These are phyloP conservation scores for Aspergillus sclerotialis DNA, from an alignment of 2,329 filamentous ascomycete genomes.

Conservation along the genomic window DNA sequence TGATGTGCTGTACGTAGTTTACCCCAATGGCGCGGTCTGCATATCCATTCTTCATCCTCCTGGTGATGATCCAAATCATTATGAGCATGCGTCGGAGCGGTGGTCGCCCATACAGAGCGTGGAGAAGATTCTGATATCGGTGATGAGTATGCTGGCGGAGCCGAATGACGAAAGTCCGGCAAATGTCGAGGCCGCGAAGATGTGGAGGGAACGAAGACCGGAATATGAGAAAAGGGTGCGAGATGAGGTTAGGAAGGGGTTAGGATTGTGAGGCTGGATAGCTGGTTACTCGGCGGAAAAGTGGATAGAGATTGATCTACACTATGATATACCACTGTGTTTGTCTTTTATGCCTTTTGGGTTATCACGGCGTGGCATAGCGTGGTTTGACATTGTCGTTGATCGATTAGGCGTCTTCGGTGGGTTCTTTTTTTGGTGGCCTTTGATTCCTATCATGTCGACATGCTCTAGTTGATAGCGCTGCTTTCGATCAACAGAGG, in stretches of 20 bases:
- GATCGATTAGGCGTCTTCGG: neutral
- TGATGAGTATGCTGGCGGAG: constrained; percentile 97
- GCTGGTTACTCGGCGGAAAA: neutral
- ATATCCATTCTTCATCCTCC: constrained; percentile 97
- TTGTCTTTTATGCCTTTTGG: too few relatives aligned
- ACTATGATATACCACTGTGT: neutral
- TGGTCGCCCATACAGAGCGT: constrained; percentile 97
- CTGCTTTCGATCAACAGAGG: too few relatives aligned
- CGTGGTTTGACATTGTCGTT: constrained; percentile 2
- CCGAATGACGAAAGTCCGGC: constrained; percentile 95
- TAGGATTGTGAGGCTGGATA: constrained; percentile 56
- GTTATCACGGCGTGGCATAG: too few relatives aligned
- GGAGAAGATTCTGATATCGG: constrained; percentile 92
- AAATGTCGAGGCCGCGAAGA: constrained; percentile 91
- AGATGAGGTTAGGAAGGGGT: constrained; percentile 69
- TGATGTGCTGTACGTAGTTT: constrained; percentile 53
- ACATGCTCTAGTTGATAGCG: neutral
- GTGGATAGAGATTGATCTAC: neutral
- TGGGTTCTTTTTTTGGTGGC: neutral
- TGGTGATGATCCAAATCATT: constrained; percentile 96
- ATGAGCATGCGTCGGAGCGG: constrained; percentile 90
- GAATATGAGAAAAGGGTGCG: constrained; percentile 85
- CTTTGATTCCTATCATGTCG: neutral
- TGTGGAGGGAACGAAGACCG: constrained; percentile 78
- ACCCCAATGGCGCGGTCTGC: constrained; percentile 84